Base-by-base conservation (phyloP, 805 yeast genomes). In the Torulaspora microellipsoides region DNA sequence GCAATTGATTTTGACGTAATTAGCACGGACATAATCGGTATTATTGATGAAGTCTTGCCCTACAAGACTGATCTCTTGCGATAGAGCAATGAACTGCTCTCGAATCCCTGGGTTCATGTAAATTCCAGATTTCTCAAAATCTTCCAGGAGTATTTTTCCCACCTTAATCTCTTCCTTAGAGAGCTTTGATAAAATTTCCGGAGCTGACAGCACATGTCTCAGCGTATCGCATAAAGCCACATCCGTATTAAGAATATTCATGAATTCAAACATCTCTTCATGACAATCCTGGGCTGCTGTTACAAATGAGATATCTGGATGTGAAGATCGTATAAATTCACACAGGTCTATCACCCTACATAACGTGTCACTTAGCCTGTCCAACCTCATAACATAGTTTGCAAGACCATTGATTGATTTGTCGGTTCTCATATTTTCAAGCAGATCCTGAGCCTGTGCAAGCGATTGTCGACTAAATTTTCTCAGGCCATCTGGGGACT, bases 271-370 rank as follows among this genome's bases (percentile, higher is more conserved):
- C 85, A 91, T 78, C 50, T 79, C 71, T 54, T 87, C 95, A 59
- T 91, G 96, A 30, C 93, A 84, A 34, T 76, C 73, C 58, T 91
- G 95, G 1, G 99, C 96, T 1, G 89, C 90, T 31, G 72, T 72
- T 9, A 84, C 73, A 73, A 86, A 88, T 13, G 69, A 64, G 38
- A 69, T 69, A 50, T 81, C 76, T 1, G 98, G 97, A 60, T 91
- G 98, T 1, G 83, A 81, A 17, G 88, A 89, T 36, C 98, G 70
- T 25, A 93, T 79, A 66, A 91, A 91, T 55, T 90, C 98, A 30
- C 96, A 91, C 38, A 91, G 75, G 64, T 93, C 99, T 32, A 93
- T 90, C 5, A 88, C 97, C 44, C 95, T 77, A 60, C 99, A 93
- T 27, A 93, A 66, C 25, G 84, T 77, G 59, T 93, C 98, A 56